A percentile compares a stretch with the other conserved stretches of the same genome.
phyloP scores from a whole-genome alignment of 2,329 filamentous ascomycete species.

The Corniculantispora saksenae region DNA sequence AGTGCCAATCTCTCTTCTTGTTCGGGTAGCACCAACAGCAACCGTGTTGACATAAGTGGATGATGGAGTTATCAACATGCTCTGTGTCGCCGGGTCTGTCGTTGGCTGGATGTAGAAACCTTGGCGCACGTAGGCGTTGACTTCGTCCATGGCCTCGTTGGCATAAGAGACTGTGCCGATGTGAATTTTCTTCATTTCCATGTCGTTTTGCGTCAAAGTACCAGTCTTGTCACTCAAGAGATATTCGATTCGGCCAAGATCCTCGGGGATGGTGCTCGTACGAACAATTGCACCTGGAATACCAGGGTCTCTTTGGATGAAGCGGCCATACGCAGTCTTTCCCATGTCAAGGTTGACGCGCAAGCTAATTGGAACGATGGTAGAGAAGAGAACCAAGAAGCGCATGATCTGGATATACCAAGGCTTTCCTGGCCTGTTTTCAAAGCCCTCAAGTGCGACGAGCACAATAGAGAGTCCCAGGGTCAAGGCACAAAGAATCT shows the following conservation, averaged over 20 bases:
- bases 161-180: conserved; percentile 97
- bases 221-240: conserved; percentile 96
- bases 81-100: conserved; percentile 44
- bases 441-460: conserved; percentile 83
- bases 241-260: conserved; percentile 93
- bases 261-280: conserved; percentile 96
- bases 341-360: conserved; percentile 97
- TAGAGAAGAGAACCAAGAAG: conserved; percentile 98
- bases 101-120: conserved; percentile 65
- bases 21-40: conserved; percentile 70
- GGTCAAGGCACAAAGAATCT: conserved; percentile 90
- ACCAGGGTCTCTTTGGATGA: conserved; percentile 87
- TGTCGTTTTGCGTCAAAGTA: conserved; percentile 96
- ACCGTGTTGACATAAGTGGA: conserved; percentile 65
- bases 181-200: conserved; percentile 99
- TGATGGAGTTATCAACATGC: conserved; percentile 71
- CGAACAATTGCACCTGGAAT: conserved; percentile 92
- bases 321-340: conserved; percentile 93
- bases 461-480: conserved; percentile 82
- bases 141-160: conserved; percentile 98
- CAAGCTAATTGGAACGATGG: conserved; percentile 94
- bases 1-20: conserved; percentile 87
- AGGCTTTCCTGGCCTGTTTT: conserved; percentile 61
- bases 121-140: conserved; percentile 80
- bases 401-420: conserved; percentile 99